Evolutionary conservation across 108 stramenopile genomes (phyloP), one percentile per base, ranked within the genome.

Genomic region (Skeletonema tropicum): DNA sequence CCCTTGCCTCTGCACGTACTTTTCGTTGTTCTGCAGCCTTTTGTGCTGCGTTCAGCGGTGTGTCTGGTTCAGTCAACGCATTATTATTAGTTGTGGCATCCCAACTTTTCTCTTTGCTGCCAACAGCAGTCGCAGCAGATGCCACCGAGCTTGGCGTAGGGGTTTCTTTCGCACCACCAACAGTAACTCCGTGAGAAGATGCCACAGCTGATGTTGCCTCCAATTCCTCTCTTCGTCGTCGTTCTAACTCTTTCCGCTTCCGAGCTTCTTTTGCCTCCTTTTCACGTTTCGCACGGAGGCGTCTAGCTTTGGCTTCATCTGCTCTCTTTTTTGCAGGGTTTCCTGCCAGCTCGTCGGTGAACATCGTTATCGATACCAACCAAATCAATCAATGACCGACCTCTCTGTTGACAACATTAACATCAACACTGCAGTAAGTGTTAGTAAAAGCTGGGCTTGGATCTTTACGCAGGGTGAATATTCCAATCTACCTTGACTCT

Each of bases 311-410:
- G 66, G 88, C 87, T 33, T 90, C 90, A 35, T 90, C 90, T 64
- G 90, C 89, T 11, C 90, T 68, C 66, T 90, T 89, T 49, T 83
- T 86, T 38, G 73, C 84, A 6, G 91, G 80, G 64, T 92, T 94
- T 0, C 89, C 87, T 62, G 84, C 70, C 33, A 92, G 61, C 57
- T 94, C 93, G 48, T 94, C 93, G 3, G 93, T 74, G 82, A 94
- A 94, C 93, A 94, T 94, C 11, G 38, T 38, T 4, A 38, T 38
- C 36, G 36, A 38, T 39, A 12, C 38, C 38, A 39, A 10, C 11
- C 1, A 12, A 12, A 35, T 8, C 35, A 35, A 35, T 35, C 35
- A 35, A 6, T 35, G 35, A 35, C 5, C 26, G 26, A 6, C n/a
- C n/a, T n/a, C n/a, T n/a, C n/a, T 35, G 35, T 35, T 35, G 35